A percentile compares a stretch with the other conserved stretches of the same genome.
phyloP scores from a whole-genome alignment of 352 stramenopile species.

The Globisporangium heterothallicum region DNA sequence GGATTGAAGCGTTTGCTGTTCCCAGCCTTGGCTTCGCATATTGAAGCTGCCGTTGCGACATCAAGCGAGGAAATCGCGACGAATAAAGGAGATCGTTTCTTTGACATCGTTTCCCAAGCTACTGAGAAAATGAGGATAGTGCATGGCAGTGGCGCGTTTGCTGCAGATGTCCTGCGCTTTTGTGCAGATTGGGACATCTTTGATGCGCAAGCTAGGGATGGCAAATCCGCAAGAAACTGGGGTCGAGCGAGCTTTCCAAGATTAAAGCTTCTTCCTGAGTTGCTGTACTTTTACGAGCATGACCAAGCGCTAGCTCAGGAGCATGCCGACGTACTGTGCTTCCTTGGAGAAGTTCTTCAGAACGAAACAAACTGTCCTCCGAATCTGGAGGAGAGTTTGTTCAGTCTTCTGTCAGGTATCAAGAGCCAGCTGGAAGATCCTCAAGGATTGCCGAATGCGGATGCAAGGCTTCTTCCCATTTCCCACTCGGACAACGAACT shows the following conservation, averaged over 20 bases:
- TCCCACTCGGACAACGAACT: slow-evolving; percentile 28
- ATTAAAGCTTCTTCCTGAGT: slow-evolving; percentile 24
- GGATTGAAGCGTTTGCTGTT: slow-evolving; percentile 32
- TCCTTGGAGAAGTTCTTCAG: slow-evolving; percentile 31
- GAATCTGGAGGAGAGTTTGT: slow-evolving; percentile 25
- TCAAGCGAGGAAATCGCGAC: background rate
- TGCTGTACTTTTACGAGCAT: slow-evolving; percentile 28
- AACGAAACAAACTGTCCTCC: slow-evolving; percentile 23
- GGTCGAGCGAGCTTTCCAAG: slow-evolving; percentile 22
- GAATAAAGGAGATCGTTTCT: slow-evolving; percentile 1
- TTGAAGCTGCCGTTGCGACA: background rate
- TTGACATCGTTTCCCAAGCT: background rate
- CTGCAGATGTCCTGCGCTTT: slow-evolving; percentile 1
- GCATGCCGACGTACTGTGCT: slow-evolving; percentile 18
- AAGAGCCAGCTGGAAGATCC: slow-evolving; percentile 13
- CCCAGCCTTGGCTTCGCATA: slow-evolving; percentile 16
- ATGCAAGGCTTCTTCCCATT: slow-evolving; percentile 5
- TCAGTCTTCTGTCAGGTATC: slow-evolving; percentile 24
- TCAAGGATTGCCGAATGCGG: background rate
- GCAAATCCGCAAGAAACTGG: slow-evolving; percentile 6
- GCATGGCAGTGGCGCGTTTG: background rate
- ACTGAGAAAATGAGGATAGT: background rate
- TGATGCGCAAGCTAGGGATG: slow-evolving; percentile 16
- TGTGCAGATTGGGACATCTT: slow-evolving; percentile 17
- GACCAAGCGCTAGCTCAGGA: slow-evolving; percentile 19